Percentiles rank a stretch among this genome's conserved stretches.
These are phyloP conservation scores for Chrysophaeum taylorii DNA, from an alignment of 352 stramenopile genomes.

Conservation along the genomic window DNA sequence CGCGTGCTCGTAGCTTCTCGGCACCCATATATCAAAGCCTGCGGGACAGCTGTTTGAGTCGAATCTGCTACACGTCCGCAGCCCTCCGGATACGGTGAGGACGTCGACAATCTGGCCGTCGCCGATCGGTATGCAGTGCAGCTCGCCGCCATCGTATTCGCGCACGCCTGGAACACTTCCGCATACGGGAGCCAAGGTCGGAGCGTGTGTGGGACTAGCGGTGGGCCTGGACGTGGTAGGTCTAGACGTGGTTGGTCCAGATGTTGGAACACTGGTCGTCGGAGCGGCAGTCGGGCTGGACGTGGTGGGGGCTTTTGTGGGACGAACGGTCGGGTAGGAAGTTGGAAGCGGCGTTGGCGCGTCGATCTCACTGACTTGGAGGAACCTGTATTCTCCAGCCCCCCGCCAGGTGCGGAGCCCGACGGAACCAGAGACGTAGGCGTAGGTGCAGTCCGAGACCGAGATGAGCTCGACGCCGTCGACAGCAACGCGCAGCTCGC, in stretches of 20 bases:
- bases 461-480: background rate
- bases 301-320: background rate
- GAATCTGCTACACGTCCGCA: background rate
- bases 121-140: background rate
- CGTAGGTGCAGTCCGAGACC: background rate
- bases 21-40: conserved; percentile 1
- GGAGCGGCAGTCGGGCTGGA: background rate
- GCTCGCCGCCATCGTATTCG: background rate
- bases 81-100: background rate
- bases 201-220: no score
- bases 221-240: no score
- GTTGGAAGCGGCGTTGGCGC: no score
- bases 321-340: background rate
- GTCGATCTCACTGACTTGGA: background rate
- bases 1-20: background rate
- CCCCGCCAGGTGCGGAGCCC: background rate
- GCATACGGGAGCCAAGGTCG: background rate
- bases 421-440: background rate
- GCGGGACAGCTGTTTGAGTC: background rate
- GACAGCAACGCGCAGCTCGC: background rate
- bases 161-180: background rate
- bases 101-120: background rate
- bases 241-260: no score
- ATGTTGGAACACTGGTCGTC: no score
- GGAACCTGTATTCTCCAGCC: no score